Conservation (phyloP, 345 rosid genomes). For the Salix exigua region DNA sequence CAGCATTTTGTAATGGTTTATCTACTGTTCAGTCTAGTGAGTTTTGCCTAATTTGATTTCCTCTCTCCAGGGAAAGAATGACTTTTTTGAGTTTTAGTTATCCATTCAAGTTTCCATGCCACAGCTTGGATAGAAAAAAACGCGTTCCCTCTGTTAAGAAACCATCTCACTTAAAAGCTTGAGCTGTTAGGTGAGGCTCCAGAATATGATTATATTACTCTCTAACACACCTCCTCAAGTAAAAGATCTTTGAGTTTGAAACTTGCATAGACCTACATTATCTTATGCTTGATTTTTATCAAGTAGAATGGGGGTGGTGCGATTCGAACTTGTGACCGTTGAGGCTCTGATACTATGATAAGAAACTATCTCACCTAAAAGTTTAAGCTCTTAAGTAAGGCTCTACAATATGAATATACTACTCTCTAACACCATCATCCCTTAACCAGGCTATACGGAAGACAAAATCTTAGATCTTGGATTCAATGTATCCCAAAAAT, state of each 20-base stretch:
- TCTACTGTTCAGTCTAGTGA: neutral
- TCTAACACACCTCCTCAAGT: too few relatives aligned
- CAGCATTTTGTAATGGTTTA: constrained; percentile 14
- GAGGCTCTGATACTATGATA: too few relatives aligned
- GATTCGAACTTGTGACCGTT: too few relatives aligned
- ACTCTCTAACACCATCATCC: neutral
- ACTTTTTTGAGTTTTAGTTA: neutral
- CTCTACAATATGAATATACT: too few relatives aligned
- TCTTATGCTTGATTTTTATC: too few relatives aligned
- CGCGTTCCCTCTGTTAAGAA: neutral
- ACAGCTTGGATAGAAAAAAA: neutral
- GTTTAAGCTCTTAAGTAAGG: too few relatives aligned
- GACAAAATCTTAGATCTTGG: neutral
- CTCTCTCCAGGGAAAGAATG: neutral
- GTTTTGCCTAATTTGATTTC: neutral
- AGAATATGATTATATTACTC: too few relatives aligned
- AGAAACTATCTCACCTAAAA: too few relatives aligned
- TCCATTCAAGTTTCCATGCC: neutral
- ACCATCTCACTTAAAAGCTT: too few relatives aligned
- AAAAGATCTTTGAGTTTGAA: rapidly evolving
- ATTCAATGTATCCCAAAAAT: neutral
- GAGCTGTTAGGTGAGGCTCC: too few relatives aligned
- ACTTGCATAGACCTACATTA: too few relatives aligned
- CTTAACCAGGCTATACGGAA: neutral
- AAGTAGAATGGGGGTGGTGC: too few relatives aligned